Conservation (phyloP, 1,284 basidiomycete genomes). For the Cystobasidium pallidum region DNA sequence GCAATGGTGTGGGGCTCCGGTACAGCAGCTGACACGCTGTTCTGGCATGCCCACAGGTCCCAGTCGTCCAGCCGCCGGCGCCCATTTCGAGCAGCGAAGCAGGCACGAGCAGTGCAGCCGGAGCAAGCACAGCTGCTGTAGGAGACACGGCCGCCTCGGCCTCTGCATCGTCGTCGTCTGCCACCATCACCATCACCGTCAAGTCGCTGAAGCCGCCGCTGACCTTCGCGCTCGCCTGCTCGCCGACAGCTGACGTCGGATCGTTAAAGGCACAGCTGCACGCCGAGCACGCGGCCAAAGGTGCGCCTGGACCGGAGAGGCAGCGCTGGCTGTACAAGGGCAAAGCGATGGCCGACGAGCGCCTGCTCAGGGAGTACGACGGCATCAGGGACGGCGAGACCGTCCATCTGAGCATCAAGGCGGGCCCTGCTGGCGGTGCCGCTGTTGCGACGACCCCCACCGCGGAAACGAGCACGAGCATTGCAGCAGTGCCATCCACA, state of each 20-base stretch:
- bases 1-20: neutral
- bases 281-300: slow-evolving; percentile 59
- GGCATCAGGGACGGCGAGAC: slow-evolving; percentile 72
- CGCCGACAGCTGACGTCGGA: slow-evolving; percentile 75
- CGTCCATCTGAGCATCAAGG: slow-evolving; percentile 80
- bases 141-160: neutral
- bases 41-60: slow-evolving; percentile 17
- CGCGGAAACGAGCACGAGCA: neutral
- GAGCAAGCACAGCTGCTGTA: neutral
- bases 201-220: slow-evolving; percentile 87
- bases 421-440: slow-evolving; percentile 62
- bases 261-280: slow-evolving; percentile 75
- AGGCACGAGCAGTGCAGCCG: slow-evolving; percentile 1
- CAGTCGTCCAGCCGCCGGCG: slow-evolving; percentile 40
- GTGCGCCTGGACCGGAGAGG: slow-evolving; percentile 68
- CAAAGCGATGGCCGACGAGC: slow-evolving; percentile 82
- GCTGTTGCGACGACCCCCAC: slow-evolving; percentile 6
- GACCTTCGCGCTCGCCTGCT: slow-evolving; percentile 69
- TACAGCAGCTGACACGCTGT: neutral
- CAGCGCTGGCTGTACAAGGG: slow-evolving; percentile 88
- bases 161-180: slow-evolving; percentile 8
- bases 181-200: slow-evolving; percentile 72
- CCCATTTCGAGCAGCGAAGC: slow-evolving; percentile 1
- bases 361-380: slow-evolving; percentile 83
- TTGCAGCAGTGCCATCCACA: slow-evolving; percentile 26